Evolutionary conservation across 306 rosid species (phyloP).

Genomic region (Bauhinia variegata): DNA sequence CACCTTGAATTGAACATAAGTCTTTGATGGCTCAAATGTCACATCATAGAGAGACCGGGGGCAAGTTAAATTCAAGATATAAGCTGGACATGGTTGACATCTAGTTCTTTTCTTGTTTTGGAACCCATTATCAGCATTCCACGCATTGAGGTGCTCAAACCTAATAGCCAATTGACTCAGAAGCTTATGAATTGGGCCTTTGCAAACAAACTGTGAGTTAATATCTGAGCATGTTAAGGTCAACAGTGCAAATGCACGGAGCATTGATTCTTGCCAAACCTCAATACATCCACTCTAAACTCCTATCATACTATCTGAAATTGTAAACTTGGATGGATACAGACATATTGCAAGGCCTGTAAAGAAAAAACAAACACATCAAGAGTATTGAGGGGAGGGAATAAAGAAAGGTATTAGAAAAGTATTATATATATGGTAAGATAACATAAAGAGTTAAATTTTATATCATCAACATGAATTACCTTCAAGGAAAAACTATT

Average conservation of each 20-base stretch:
- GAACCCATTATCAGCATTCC: slow-evolving; percentile 41
- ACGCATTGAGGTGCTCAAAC: slow-evolving; percentile 53
- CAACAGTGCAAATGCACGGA: slow-evolving; percentile 30
- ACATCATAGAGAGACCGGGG: slow-evolving; percentile 81
- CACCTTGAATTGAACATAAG: slow-evolving; percentile 86
- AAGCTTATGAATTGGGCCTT: slow-evolving; percentile 89
- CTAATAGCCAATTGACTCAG: slow-evolving; percentile 72
- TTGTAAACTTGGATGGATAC: slow-evolving; percentile 70
- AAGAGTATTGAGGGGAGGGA: slow-evolving; percentile 24
- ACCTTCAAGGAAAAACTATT: slow-evolving; percentile 64
- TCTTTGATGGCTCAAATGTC: slow-evolving; percentile 82
- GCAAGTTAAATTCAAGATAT: slow-evolving; percentile 76
- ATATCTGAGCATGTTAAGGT: slow-evolving; percentile 82
- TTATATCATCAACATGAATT: slow-evolving; percentile 32
- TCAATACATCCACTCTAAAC: slow-evolving; percentile 36
- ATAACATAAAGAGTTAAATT: slow-evolving; percentile 34
- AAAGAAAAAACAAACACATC: slow-evolving; percentile 36
- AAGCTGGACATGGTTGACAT: slow-evolving; percentile 63
- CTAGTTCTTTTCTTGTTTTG: slow-evolving; percentile 73
- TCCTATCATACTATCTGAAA: slow-evolving; percentile 38
- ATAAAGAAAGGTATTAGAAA: slow-evolving; percentile 7
- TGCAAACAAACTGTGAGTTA: slow-evolving; percentile 78
- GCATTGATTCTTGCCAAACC: slow-evolving; percentile 37
- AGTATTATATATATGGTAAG: slow-evolving; percentile 12
- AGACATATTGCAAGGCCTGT: slow-evolving; percentile 91